Conservation (phyloP, 2,329 filamentous ascomycete species). For the Diaporthe helianthi region DNA sequence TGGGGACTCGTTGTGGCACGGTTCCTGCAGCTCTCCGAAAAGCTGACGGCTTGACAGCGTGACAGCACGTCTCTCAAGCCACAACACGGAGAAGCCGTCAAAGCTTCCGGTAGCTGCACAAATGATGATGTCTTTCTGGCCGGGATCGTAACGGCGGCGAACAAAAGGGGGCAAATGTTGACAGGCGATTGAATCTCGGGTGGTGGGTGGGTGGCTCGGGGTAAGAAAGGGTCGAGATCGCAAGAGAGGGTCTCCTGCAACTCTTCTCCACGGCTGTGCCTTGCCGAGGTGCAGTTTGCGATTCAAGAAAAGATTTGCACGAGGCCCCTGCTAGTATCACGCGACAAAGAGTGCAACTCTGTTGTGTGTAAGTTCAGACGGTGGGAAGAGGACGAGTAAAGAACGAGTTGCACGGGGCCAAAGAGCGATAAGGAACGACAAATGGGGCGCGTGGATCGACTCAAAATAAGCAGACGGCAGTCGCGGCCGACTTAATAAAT, state of each 20-base stretch:
- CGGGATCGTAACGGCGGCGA: not conserved
- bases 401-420: constrained; percentile 1
- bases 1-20: constrained; percentile 13
- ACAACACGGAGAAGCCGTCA: constrained; percentile 7
- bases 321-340: constrained; percentile 11
- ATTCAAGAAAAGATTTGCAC: constrained; percentile 25
- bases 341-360: constrained; percentile 6
- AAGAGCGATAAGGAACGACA: not conserved
- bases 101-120: not conserved
- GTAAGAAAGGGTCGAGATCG: constrained; percentile 12
- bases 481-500: constrained; percentile 25
- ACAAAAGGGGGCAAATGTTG: constrained; percentile 20
- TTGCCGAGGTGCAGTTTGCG: constrained; percentile 28
- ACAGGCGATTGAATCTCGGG: constrained; percentile 21
- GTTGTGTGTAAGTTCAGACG: not conserved
- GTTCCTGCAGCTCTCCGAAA: constrained; percentile 20
- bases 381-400: not conserved
- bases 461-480: not conserved
- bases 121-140: not conserved
- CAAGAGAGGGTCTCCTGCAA: constrained; percentile 20
- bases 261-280: constrained; percentile 21
- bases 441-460: not conserved
- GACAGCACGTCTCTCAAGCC: not conserved
- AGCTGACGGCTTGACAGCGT: constrained; percentile 13
- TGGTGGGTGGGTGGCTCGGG: constrained; percentile 19